Evolutionary conservation across 208 protist species (phyloP).

Genomic region (Trypanosoma theileri): DNA sequence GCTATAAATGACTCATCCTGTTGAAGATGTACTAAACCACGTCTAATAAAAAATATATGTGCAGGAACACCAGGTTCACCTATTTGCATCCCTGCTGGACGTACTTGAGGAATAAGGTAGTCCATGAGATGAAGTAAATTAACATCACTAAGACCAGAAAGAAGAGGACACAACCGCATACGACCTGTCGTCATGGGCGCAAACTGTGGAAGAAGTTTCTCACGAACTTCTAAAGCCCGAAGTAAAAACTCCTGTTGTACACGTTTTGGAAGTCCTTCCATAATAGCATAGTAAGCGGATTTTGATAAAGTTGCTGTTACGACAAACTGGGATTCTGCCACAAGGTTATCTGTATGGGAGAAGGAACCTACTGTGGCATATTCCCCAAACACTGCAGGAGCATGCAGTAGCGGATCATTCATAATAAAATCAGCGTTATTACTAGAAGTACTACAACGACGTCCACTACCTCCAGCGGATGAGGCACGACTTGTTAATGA

Average conservation of each 20-base stretch:
- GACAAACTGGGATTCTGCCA: constrained; percentile 42
- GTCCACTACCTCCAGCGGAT: neutral
- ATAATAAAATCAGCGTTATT: neutral
- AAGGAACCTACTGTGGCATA: constrained; percentile 57
- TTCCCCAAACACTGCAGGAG: constrained; percentile 68
- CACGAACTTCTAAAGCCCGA: constrained; percentile 47
- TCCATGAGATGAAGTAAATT: constrained; percentile 56
- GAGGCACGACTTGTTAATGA: neutral
- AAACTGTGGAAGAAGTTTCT: constrained; percentile 61
- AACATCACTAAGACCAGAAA: constrained; percentile 45
- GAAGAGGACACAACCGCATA: constrained; percentile 68
- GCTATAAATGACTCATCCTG: constrained; percentile 34
- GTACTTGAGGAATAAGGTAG: constrained; percentile 59
- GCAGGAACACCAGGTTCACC: constrained; percentile 38
- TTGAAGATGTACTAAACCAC: constrained; percentile 67
- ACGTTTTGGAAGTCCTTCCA: constrained; percentile 31
- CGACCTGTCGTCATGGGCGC: constrained; percentile 55
- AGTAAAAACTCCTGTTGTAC: constrained; percentile 51
- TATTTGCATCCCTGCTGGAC: constrained; percentile 67
- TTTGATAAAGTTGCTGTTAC: constrained; percentile 44
- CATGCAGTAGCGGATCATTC: constrained; percentile 28
- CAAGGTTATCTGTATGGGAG: constrained; percentile 47
- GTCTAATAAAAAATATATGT: constrained; percentile 80
- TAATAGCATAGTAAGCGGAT: constrained; percentile 42
- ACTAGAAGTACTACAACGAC: neutral